Percentiles rank a stretch among this genome's conserved stretches.
Evolutionary conservation across 1,284 basidiomycete species (phyloP).

Genomic region (Fistulina hepatica): DNA sequence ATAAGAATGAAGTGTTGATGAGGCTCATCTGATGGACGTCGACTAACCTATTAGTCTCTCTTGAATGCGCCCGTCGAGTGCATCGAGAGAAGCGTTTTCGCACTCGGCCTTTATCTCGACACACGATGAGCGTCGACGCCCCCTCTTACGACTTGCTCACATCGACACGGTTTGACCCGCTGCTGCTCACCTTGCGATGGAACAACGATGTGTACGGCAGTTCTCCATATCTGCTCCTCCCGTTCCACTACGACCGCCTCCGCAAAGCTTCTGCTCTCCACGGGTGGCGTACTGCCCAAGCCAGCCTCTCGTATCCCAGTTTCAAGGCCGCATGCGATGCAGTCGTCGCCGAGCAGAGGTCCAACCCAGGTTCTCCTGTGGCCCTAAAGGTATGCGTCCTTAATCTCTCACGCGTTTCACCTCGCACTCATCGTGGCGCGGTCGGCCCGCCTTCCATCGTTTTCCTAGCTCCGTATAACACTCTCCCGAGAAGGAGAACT

Average conservation of each 20-base stretch:
- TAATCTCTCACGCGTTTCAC: not conserved
- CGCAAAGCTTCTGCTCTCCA: constrained; percentile 36
- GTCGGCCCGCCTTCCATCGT: constrained; percentile 1
- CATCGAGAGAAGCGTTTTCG: too few species aligned
- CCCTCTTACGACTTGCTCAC: constrained; percentile 33
- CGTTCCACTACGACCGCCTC: constrained; percentile 49
- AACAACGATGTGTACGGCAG: constrained; percentile 43
- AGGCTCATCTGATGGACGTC: too few species aligned
- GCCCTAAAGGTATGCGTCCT: constrained; percentile 27
- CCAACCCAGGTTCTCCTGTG: constrained; percentile 14
- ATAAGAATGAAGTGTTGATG: too few species aligned
- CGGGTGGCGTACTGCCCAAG: constrained; percentile 33
- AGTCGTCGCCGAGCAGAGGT: constrained; percentile 25
- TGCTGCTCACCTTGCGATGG: constrained; percentile 37
- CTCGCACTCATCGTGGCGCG: constrained; percentile 4
- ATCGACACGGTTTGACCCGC: constrained; percentile 46
- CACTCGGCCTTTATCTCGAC: too few species aligned
- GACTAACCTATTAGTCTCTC: too few species aligned
- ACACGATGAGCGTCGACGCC: too few species aligned
- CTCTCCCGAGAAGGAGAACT: constrained; percentile 36
- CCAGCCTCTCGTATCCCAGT: constrained; percentile 25
- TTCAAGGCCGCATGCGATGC: constrained; percentile 33
- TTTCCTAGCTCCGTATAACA: constrained; percentile 44
- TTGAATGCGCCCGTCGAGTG: too few species aligned
- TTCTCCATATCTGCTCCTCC: constrained; percentile 48